A percentile compares a stretch with the other conserved stretches of the same genome.
phyloP scores from a whole-genome alignment of 768 basidiomycete species.

The Fistulinella prunicolor region DNA sequence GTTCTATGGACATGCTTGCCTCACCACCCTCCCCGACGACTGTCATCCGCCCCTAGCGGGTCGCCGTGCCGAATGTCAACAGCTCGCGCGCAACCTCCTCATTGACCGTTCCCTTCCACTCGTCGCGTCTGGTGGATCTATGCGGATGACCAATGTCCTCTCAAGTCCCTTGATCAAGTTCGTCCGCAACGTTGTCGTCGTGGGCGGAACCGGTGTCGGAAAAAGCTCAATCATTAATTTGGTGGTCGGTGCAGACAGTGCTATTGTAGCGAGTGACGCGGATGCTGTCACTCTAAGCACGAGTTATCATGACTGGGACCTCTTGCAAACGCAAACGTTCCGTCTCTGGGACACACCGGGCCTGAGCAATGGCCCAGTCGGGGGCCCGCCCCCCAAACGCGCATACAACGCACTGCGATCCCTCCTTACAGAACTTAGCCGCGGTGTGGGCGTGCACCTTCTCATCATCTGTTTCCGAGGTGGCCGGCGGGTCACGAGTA shows the following conservation, averaged over 20 bases:
- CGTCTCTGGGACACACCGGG: conserved; percentile 28
- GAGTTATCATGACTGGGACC: conserved; percentile 23
- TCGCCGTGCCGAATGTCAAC: conserved; percentile 15
- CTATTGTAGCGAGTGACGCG: conserved; percentile 14
- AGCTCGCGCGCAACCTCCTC: conserved; percentile 21
- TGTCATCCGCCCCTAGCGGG: conserved; percentile 16
- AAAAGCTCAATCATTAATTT: conserved; percentile 25
- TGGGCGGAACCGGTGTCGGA: conserved; percentile 37
- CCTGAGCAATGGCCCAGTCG: conserved; percentile 13
- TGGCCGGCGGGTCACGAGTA: conserved; percentile 16
- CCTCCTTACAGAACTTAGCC: conserved; percentile 22
- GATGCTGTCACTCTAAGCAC: conserved; percentile 18
- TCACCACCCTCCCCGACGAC: conserved; percentile 23
- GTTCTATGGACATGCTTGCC: conserved; percentile 21
- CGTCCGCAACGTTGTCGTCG: conserved; percentile 35
- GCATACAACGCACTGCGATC: conserved; percentile 20
- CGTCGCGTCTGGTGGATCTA: not conserved
- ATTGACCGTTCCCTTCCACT: conserved; percentile 20
- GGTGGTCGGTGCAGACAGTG: conserved; percentile 15
- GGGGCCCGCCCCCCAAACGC: conserved; percentile 5
- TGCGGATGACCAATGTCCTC: not conserved
- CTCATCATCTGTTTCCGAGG: conserved; percentile 20
- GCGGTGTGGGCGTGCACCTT: conserved; percentile 16
- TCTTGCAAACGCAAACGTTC: conserved; percentile 20
- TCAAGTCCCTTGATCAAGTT: conserved; percentile 17